These are phyloP conservation scores for Cladophialophora psammophila DNA, from an alignment of 2,329 filamentous ascomycete genomes.

Conservation along the genomic window DNA sequence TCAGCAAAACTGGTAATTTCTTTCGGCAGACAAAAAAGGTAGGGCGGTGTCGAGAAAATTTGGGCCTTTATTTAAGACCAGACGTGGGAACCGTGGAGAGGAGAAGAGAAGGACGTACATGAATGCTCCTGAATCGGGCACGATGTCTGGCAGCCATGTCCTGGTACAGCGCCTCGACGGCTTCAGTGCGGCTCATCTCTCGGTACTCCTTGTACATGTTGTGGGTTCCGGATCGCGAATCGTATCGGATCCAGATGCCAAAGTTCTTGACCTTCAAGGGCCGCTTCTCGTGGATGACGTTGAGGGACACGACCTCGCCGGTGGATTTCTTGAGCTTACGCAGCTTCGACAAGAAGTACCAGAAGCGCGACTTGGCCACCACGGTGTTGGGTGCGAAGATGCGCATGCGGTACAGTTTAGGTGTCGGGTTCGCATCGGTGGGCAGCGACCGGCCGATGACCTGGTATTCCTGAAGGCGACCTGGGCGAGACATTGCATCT, in stretches of 20 bases:
- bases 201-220: slow-evolving; percentile 99
- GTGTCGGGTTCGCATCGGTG: slow-evolving; percentile 94
- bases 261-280: slow-evolving; percentile 99
- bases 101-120: slow-evolving; percentile 70
- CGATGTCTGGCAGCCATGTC: slow-evolving; percentile 99
- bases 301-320: slow-evolving; percentile 97
- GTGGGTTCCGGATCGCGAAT: slow-evolving; percentile 99
- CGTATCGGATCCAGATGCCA: slow-evolving; percentile 99
- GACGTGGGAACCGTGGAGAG: no score
- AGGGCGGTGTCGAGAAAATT: not conserved
- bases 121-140: slow-evolving; percentile 96
- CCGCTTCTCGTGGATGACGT: slow-evolving; percentile 98
- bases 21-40: not conserved
- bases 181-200: slow-evolving; percentile 94
- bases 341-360: slow-evolving; percentile 99
- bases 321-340: slow-evolving; percentile 99
- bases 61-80: not conserved
- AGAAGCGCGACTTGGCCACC: slow-evolving; percentile 99
- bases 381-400: slow-evolving; percentile 98
- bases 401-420: slow-evolving; percentile 99
- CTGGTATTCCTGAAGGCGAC: slow-evolving; percentile 99
- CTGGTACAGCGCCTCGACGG: slow-evolving; percentile 96
- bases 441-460: slow-evolving; percentile 99
- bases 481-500: slow-evolving; percentile 57
- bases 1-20: not conserved